Base-by-base conservation (phyloP, 2,329 filamentous ascomycete genomes). In the Penicillium sp. region DNA sequence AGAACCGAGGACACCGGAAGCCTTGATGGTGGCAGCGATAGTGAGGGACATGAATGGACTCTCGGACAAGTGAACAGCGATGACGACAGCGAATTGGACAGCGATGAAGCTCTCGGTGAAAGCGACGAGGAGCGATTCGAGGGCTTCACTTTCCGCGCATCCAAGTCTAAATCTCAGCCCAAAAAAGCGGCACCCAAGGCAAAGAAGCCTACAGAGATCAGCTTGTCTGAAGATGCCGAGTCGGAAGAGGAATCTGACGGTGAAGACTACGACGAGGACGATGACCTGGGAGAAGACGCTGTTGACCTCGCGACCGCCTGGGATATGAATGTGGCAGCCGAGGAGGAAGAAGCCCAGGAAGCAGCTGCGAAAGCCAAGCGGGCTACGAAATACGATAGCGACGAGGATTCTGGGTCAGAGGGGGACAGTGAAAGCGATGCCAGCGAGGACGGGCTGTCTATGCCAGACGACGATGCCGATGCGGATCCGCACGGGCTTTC, bases 121-220 rank as follows among this genome's bases (percentile, higher is more conserved):
- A 93, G 87, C 61, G 90, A 95, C 62, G 84, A 93, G 62, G 90
- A 95, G 64, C 79, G 78, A 55, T 94, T 95, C 57, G 82, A 88
- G 56, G 87, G 82, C 10, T 94, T 84, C 61, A 80, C 78, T 4
- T 86, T 86, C 61, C 75, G 81, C 31, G 82, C 66, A 29, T 65
- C 55, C 45, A 67, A 68, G 29, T 60, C 64, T 39, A 71, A 69
- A 55, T 60, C 62, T 52, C 72, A 66, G 44, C 58, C 63, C 51
- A 65, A 62, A 45, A 51, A 51, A 37, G 33, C 41, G 6, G 52
- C 56, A 10, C 35, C 49, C 24, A 53, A 61, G 44, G 39, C 44
- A 21, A 67, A 64, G 47, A 59, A 60, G 44, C 55, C 55, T 57
- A 51, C 55, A 3, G 69, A 75, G 35, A 67, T 79, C 22, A 73